Percentiles rank a stretch among this genome's conserved stretches.
These are phyloP conservation scores for Halenospora varia DNA, from an alignment of 495 filamentous ascomycete species.

Conservation along the genomic window DNA sequence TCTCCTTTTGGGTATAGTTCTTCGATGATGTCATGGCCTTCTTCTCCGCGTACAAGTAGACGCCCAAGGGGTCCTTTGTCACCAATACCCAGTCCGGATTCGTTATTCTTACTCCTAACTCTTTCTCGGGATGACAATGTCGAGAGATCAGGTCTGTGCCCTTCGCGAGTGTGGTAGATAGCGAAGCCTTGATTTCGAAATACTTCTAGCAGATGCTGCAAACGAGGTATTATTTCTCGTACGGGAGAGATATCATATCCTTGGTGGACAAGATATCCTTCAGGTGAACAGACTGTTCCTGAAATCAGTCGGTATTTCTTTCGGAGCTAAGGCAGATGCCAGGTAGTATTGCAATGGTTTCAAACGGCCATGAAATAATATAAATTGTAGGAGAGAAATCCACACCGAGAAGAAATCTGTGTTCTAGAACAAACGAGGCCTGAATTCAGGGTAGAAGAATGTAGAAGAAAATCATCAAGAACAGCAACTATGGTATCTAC, in stretches of 20 bases:
- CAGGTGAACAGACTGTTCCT: slow-evolving; percentile 54
- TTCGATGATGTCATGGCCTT: slow-evolving; percentile 57
- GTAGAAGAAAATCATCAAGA: no score
- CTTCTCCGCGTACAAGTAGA: slow-evolving; percentile 59
- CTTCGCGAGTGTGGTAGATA: slow-evolving; percentile 66
- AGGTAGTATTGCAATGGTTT: slow-evolving; percentile 3
- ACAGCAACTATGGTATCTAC: slow-evolving; percentile 12
- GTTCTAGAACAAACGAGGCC: no score
- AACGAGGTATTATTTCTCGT: slow-evolving; percentile 50
- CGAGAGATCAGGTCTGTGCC: slow-evolving; percentile 59
- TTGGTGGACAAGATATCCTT: slow-evolving; percentile 57
- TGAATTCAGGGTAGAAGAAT: no score
- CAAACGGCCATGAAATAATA: background rate
- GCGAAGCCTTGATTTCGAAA: slow-evolving; percentile 57
- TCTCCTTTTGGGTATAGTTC: slow-evolving; percentile 51
- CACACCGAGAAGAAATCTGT: no score
- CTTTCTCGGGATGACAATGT: slow-evolving; percentile 54
- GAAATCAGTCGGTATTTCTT: slow-evolving; percentile 15
- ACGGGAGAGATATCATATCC: slow-evolving; percentile 52
- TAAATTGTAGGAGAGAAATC: no score
- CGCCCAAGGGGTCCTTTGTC: slow-evolving; percentile 58
- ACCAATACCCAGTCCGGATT: slow-evolving; percentile 51
- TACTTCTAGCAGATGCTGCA: slow-evolving; percentile 47
- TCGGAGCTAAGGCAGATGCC: background rate
- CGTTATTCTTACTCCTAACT: slow-evolving; percentile 50